Percentiles rank a stretch among this genome's conserved stretches.
These are phyloP conservation scores for Gautieria morchelliformis DNA, from an alignment of 768 basidiomycete genomes.

Conservation along the genomic window DNA sequence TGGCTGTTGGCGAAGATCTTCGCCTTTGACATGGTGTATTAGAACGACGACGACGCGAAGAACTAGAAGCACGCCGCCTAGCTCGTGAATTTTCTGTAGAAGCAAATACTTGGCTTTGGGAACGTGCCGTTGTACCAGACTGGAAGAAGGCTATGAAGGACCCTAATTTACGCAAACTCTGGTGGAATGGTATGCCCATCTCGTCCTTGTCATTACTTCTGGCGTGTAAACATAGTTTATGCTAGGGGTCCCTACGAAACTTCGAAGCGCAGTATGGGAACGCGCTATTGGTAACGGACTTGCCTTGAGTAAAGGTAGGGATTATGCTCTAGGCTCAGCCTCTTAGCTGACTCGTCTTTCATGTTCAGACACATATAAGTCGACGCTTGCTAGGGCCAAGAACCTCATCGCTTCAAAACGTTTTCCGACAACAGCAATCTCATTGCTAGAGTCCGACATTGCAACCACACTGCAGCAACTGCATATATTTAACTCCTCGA, in stretches of 20 bases:
- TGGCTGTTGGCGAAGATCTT: not conserved
- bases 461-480: constrained; percentile 61
- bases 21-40: not conserved
- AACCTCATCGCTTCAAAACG: constrained; percentile 54
- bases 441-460: constrained; percentile 67
- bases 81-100: constrained; percentile 61
- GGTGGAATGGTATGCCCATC: constrained; percentile 72
- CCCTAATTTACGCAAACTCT: constrained; percentile 54
- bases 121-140: constrained; percentile 69
- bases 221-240: not conserved
- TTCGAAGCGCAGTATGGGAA: constrained; percentile 77
- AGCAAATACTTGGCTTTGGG: constrained; percentile 65
- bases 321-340: constrained; percentile 2
- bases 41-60: constrained; percentile 67
- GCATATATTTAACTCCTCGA: constrained; percentile 70
- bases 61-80: constrained; percentile 50
- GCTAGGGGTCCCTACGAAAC: constrained; percentile 44
- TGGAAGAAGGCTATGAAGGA: constrained; percentile 70
- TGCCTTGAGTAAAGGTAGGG: constrained; percentile 68
- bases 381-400: constrained; percentile 63
- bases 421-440: constrained; percentile 56
- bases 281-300: constrained; percentile 77
- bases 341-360: not conserved
- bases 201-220: not conserved
- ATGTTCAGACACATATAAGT: constrained; percentile 56